phyloP scores from a whole-genome alignment of 768 basidiomycete species.

The Hydnum rufescens region DNA sequence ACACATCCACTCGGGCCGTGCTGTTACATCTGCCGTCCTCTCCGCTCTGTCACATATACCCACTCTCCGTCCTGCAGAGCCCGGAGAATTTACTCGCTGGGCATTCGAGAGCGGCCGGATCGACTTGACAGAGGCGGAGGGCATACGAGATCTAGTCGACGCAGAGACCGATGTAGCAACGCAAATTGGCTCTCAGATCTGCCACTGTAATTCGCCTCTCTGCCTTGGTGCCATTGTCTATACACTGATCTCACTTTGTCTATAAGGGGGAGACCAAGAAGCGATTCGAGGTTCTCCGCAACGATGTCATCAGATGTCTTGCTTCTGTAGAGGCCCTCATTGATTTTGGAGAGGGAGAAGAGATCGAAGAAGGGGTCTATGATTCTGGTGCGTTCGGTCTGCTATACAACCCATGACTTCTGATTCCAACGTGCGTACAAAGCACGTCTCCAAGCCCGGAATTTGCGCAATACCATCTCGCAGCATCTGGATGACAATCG shows the following conservation, averaged over 20 bases:
- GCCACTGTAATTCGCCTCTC: no score
- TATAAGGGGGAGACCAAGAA: conserved; percentile 40
- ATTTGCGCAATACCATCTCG: conserved; percentile 32
- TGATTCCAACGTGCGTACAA: not conserved
- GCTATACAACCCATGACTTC: not conserved
- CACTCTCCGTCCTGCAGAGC: no score
- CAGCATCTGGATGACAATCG: conserved; percentile 46
- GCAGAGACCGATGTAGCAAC: no score
- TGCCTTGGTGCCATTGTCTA: not conserved
- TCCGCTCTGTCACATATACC: no score
- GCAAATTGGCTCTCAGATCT: no score
- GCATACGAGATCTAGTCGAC: no score
- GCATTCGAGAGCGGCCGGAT: no score
- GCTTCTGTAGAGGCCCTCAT: conserved; percentile 75
- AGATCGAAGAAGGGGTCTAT: conserved; percentile 65
- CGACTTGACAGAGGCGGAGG: no score
- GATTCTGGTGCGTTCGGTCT: conserved; percentile 33
- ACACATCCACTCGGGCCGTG: no score
- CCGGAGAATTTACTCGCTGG: no score
- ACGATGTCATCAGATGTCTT: conserved; percentile 47
- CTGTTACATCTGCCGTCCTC: no score
- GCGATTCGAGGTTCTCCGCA: conserved; percentile 43
- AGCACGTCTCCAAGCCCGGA: conserved; percentile 35
- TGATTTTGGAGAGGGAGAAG: conserved; percentile 85
- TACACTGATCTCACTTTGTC: not conserved